Evolutionary conservation across 2,329 filamentous ascomycete genomes (phyloP).

Genomic region (Nemania bipapillata): DNA sequence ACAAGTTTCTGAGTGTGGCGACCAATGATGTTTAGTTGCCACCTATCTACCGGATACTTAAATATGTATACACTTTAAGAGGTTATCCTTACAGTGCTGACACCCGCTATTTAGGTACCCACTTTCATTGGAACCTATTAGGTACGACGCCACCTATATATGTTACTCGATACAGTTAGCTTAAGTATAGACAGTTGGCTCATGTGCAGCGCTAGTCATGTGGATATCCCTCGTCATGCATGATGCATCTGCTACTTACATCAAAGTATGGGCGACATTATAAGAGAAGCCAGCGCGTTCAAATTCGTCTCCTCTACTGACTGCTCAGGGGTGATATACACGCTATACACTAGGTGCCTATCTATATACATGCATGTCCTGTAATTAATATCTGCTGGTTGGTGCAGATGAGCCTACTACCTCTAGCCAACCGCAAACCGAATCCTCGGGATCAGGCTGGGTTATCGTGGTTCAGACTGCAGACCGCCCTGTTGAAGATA

Average conservation of each 20-base stretch:
- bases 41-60: too few relatives aligned
- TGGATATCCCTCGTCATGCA: slow-evolving; percentile 3
- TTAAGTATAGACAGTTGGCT: neutral
- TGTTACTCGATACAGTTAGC: neutral
- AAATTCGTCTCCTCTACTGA: neutral
- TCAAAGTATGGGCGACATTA: neutral
- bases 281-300: neutral
- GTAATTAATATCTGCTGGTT: neutral
- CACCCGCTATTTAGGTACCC: too few relatives aligned
- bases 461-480: slow-evolving; percentile 11
- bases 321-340: too few relatives aligned
- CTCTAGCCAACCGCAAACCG: slow-evolving; percentile 5
- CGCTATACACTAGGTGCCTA: too few relatives aligned
- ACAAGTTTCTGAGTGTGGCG: neutral
- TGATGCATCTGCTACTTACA: slow-evolving; percentile 5
- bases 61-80: too few relatives aligned
- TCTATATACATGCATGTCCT: too few relatives aligned
- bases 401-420: neutral
- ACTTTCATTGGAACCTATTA: too few relatives aligned
- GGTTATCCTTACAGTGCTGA: too few relatives aligned
- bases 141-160: too few relatives aligned
- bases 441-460: slow-evolving; percentile 4
- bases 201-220: neutral
- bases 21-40: neutral
- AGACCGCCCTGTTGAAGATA: slow-evolving; percentile 15